A percentile compares a stretch with the other conserved stretches of the same genome.
Conservation (phyloP, 768 basidiomycete species). For the Russula ochroleuca region DNA sequence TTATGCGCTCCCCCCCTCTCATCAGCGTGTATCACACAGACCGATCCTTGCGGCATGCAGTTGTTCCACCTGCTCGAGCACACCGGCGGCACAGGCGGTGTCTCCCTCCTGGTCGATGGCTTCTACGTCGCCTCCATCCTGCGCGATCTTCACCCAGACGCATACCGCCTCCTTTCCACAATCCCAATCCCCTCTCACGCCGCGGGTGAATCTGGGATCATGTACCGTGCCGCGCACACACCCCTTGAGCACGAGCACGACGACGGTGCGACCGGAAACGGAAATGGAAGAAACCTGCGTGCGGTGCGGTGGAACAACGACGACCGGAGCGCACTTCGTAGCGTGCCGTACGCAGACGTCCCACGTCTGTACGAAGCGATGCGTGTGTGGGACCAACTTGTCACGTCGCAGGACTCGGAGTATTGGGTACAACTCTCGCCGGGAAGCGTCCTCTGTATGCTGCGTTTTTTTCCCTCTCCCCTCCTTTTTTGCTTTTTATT, state of each 20-base stretch:
- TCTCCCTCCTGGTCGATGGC: constrained; percentile 91
- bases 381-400: constrained; percentile 65
- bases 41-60: constrained; percentile 93
- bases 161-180: constrained; percentile 63
- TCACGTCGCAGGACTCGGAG: constrained; percentile 79
- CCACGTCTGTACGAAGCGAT: constrained; percentile 71
- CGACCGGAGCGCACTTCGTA: constrained; percentile 78
- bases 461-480: not conserved
- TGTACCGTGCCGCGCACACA: constrained; percentile 63
- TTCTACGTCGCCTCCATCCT: constrained; percentile 87
- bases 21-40: constrained; percentile 43
- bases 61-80: constrained; percentile 91
- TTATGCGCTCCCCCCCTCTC: not conserved
- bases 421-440: constrained; percentile 89
- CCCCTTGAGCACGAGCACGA: constrained; percentile 59
- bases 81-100: constrained; percentile 75
- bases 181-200: constrained; percentile 80
- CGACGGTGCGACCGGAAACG: constrained; percentile 34
- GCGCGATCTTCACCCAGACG: constrained; percentile 62
- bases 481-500: not conserved
- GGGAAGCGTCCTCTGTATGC: constrained; percentile 78
- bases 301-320: constrained; percentile 95
- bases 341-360: constrained; percentile 53
- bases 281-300: constrained; percentile 42
- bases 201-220: constrained; percentile 62